Evolutionary conservation across 371 early-diverging fungal genomes (phyloP), one percentile per base, ranked within the genome.

Genomic region (Lichtheimia corymbifera): DNA sequence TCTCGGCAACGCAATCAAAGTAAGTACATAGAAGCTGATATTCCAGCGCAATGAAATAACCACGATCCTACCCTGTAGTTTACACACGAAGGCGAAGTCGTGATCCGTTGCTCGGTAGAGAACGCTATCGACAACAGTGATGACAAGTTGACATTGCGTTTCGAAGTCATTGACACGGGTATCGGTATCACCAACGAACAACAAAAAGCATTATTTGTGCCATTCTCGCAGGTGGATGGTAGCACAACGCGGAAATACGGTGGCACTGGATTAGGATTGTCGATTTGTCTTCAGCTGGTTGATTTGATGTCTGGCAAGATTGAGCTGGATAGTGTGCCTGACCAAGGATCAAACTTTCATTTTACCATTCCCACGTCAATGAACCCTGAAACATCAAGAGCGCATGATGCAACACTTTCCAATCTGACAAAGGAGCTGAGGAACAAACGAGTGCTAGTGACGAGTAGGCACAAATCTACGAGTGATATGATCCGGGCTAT

Each of bases 241-340:
- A 83, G 84, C 20, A 84, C 84, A 1, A 84, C 84, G 54, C 80
- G 85, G 22, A 83, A 79, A 58, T 86, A 83, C 63, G 86, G 86
- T 30, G 88, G 88, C 7, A 85, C 86, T 4, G 88, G 88, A 3
- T 64, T 88, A 9, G 88, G 88, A 0, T 67, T 88, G 2, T 75
- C 80, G 15, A 86, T 88, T 40, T 82, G 83, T 59, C 64, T 80
- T 7, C 79, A 81, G 53, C 58, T 88, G 17, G 82, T 83, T 7
- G 58, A 77, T 9, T 69, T 82, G 5, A 84, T 86, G 87, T 64
- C 78, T 43, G 88, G 88, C n/a, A 65, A 67, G 17, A 79, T 86
- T 24, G 65, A 69, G 11, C 84, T 86, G 1, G 67, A 76, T 1
- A 82, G 83, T 12, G 76, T 70, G 13, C 81, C 82, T 43, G 81